Percentiles rank a stretch among this genome's conserved stretches.
These are phyloP conservation scores for Sutorius eximius DNA, from an alignment of 1,284 basidiomycete genomes.

Conservation along the genomic window DNA sequence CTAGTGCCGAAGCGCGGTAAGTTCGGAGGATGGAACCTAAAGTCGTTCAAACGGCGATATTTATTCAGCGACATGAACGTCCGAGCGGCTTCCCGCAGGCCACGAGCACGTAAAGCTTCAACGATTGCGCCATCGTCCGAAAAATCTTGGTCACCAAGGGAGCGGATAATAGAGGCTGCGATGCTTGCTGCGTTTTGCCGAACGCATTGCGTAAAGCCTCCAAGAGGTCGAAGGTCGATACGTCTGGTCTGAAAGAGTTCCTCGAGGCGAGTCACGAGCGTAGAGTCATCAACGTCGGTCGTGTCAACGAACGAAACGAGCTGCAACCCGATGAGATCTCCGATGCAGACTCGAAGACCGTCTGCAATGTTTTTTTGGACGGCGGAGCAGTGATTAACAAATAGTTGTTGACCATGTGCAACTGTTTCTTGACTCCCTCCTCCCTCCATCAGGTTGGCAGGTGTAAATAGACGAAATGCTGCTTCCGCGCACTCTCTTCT, in stretches of 20 bases:
- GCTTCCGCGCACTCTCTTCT: constrained; percentile 59
- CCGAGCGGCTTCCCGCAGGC: constrained; percentile 35
- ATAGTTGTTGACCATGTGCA: constrained; percentile 48
- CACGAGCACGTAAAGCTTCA: constrained; percentile 40
- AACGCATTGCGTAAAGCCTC: constrained; percentile 43
- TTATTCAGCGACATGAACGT: constrained; percentile 51
- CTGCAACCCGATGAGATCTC: constrained; percentile 68
- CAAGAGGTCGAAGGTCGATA: constrained; percentile 32
- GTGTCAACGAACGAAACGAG: constrained; percentile 50
- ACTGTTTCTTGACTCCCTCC: constrained; percentile 29
- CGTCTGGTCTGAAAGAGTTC: constrained; percentile 39
- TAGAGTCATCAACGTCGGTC: constrained; percentile 12
- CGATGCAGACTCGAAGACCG: constrained; percentile 66
- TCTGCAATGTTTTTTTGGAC: constrained; percentile 50
- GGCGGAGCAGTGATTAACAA: constrained; percentile 64
- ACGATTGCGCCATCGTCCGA: constrained; percentile 47
- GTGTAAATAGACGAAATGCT: constrained; percentile 62
- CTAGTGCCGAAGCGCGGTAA: constrained; percentile 54
- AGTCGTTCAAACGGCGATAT: constrained; percentile 49
- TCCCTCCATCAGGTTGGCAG: constrained; percentile 52
- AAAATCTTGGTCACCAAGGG: constrained; percentile 61
- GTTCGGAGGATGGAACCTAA: constrained; percentile 59
- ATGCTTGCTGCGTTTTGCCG: constrained; percentile 54
- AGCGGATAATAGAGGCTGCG: constrained; percentile 55
- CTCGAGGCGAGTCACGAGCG: constrained; percentile 34